These are phyloP conservation scores for Saccharomycopsis fermentans DNA, from an alignment of 805 yeast genomes.

Conservation along the genomic window DNA sequence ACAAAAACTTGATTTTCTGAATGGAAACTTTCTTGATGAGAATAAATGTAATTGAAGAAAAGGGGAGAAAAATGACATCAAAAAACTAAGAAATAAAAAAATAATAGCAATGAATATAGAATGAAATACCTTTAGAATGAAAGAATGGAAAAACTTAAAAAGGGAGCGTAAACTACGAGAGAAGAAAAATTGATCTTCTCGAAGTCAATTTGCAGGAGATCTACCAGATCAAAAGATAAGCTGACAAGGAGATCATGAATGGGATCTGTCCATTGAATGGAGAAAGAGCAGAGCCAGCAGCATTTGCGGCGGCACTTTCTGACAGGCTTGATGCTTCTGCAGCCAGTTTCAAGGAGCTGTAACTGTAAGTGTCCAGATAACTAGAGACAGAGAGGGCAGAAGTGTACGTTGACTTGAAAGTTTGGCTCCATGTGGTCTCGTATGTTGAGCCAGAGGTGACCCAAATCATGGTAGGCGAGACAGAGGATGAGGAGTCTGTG, in stretches of 20 bases:
- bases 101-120: background rate
- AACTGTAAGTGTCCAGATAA: conserved; percentile 1
- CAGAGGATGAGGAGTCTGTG: conserved; percentile 4
- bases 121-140: background rate
- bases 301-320: background rate
- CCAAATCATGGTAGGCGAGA: conserved; percentile 31
- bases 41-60: background rate
- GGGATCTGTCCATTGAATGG: background rate
- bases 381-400: conserved; percentile 26
- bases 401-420: conserved; percentile 35
- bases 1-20: too few species aligned
- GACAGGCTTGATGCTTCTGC: background rate
- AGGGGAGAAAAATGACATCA: background rate
- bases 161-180: too few species aligned
- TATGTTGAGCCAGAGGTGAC: conserved; percentile 35
- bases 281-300: background rate
- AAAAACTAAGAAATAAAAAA: too few species aligned
- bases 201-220: background rate
- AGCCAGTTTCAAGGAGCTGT: background rate
- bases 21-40: too few species aligned
- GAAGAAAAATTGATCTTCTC: background rate
- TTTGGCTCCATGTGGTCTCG: conserved; percentile 41
- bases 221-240: background rate
- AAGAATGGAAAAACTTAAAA: background rate
- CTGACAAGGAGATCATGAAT: background rate